Base-by-base conservation (phyloP, 1,284 basidiomycete species). In the Heterobasidion parviporum region DNA sequence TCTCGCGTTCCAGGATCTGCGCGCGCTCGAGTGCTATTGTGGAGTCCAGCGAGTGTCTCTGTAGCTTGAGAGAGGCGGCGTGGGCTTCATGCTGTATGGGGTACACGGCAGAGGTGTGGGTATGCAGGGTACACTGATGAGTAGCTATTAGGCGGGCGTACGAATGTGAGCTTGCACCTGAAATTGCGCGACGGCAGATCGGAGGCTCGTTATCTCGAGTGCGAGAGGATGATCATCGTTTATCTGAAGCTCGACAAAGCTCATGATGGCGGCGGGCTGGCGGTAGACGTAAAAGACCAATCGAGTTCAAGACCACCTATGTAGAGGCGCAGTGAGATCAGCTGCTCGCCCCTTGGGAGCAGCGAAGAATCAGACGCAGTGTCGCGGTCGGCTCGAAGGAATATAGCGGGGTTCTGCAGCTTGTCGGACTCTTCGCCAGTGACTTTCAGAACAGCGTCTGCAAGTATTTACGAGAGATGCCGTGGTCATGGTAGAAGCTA, bases 181-280 rank as follows among this genome's bases (percentile, higher is more conserved):
- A 62, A 86, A 90, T 50, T 81, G 81, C 47, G 74, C 70, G 6
- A 88, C 76, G 2, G 86, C 81, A n/a, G 74, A 68, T 54, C 83
- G 79, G 18, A 89, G 75, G 58, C 82, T 83, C 16, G 74, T 63
- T 34, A 91, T 74, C 68, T 91, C 87, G 34, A 80, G 68, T 9
- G 78, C 73, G 32, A 90, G 74, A 10, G 87, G 88, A 63, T 90
- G 85, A 50, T 81, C 79, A 60, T 77, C 73, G 65, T 69, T 64
- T 57, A 73, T 64, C 60, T 60, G 45, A 57, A 64, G 53, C 47
- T 59, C 61, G 26, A 49, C n/a, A n/a, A n/a, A 41, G 38, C 12
- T 41, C 38, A 41, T 41, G 38, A 41, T 10, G 38, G 26, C 2
- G 8, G 10, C 38, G 8, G n/a, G 12, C 12, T 41, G 38, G n/a